phyloP scores from a whole-genome alignment of 345 rosid species.

The Crucihimalaya himalaica region DNA sequence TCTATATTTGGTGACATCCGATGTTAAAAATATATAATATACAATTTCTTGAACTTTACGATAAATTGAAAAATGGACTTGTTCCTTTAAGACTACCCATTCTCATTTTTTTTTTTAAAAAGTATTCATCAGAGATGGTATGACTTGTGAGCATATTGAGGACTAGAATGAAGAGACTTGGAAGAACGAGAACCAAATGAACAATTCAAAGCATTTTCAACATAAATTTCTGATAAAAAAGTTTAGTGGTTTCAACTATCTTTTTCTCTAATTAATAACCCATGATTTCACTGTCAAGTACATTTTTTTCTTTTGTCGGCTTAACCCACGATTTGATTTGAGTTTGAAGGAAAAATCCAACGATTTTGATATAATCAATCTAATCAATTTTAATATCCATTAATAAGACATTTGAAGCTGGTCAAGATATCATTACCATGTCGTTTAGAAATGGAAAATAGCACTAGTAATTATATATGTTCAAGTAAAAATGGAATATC shows the following conservation, averaged over 20 bases:
- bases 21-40: neutral
- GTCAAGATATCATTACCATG: slow-evolving; percentile 19
- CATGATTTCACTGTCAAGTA: neutral
- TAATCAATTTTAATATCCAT: slow-evolving; percentile 1
- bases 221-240: neutral
- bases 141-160: neutral
- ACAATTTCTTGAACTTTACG: neutral
- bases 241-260: neutral
- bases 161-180: slow-evolving; percentile 27
- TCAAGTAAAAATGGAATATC: slow-evolving; percentile 17
- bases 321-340: slow-evolving; percentile 9
- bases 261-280: neutral
- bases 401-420: neutral
- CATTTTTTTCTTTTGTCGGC: neutral
- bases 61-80: neutral
- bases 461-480: too few relatives aligned
- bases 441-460: neutral
- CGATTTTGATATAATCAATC: slow-evolving; percentile 1
- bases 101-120: neutral
- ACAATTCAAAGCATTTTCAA: neutral
- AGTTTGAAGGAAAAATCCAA: too few relatives aligned
- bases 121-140: neutral
- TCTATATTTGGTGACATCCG: neutral
- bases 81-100: neutral
- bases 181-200: slow-evolving; percentile 27